Base-by-base conservation (phyloP, 371 early-diverging fungal genomes). In the Encephalitozoon hellem region DNA sequence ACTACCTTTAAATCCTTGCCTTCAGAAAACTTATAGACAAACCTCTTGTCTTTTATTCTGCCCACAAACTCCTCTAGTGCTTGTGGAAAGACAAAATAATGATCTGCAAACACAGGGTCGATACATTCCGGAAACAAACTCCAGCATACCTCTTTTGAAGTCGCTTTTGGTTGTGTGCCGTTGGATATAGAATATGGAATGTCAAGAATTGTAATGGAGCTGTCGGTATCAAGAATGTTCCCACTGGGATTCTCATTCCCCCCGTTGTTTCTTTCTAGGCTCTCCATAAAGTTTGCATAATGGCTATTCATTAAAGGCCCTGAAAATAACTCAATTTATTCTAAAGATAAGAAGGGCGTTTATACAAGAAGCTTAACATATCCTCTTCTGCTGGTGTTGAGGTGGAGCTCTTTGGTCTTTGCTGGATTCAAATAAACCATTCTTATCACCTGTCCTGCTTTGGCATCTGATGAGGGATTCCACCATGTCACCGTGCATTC, bases 401-500 rank as follows among this genome's bases (percentile, higher is more conserved):
- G 68, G 47, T 78, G 74, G 15, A 78, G 9, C 15, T 77, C 81
- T 38, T 67, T 47, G 12, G 53, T 0, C 8, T 5, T 38, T 23
- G 66, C 28, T 15, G 77, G 45, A 11, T 23, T 80, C 32, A 80
- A n/a, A 69, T 59, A 67, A 25, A 79, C 49, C 21, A 81, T 67
- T 21, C 69, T 65, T 26, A 67, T 68, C 18, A 26, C 34, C 15
- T 76, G 76, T 45, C 66, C 77, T 30, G 15, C 55, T n/a, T 59
- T 67, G 25, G 79, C 28, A 41, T 69, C 65, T 25, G 76, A 65
- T 23, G 41, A 18, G 47, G 51, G 64, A 54, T 72, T 72, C 84
- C 84, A 83, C 74, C 74, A 77, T 9, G 81, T 83, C 9, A 83
- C n/a, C 11, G 70, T 42, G 45, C 79, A 76, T 34, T 80, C 79